Evolutionary conservation across 441 rosid species (phyloP), one percentile per base, ranked within the genome.

Genomic region (Croton laevigatus): DNA sequence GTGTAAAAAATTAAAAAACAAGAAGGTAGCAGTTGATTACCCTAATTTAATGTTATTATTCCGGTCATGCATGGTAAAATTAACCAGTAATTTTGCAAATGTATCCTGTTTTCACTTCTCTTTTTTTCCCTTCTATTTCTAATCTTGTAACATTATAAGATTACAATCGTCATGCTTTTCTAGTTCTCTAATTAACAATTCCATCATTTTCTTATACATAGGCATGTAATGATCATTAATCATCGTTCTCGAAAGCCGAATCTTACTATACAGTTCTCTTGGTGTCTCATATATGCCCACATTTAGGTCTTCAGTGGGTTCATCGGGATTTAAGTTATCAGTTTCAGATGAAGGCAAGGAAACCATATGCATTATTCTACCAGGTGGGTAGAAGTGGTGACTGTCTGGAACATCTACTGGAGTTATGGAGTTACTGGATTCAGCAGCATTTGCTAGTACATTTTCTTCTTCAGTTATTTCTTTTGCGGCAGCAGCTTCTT

Each of bases 201-300:
- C 96, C 85, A 93, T 89, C 97, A 88, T 93, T 79, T 82, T 95
- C 84, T 85, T 91, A 79, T 91, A 89, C 91, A 89, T 88, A 13
- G 97, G 98, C 98, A 93, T 93, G 51, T 95, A 95, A 73, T 95
- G 99, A 82, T 95, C 99, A 65, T 95, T 88, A 42, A 95, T 93
- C 97, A 93, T 89, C 2, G 96, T 89, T 79, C 81, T 88, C 0
- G 97, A 95, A 11, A 95, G 92, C 44, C 98, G 84, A 62, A 95
- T 84, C 86, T 89, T 95, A 80, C 85, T 89, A 79, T 95, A 93
- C 81, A 95, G 81, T 79, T 95, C 87, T 76, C 98, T 87, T 11
- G 90, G 93, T 13, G 98, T 89, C 82, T 89, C 90, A 14, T 84
- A 91, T 76, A 93, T 76, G n/a, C 83, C 86, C 9, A 84, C 84